These are phyloP conservation scores for Penicillium fuscoglaucum DNA, from an alignment of 2,329 filamentous ascomycete genomes.

Conservation along the genomic window DNA sequence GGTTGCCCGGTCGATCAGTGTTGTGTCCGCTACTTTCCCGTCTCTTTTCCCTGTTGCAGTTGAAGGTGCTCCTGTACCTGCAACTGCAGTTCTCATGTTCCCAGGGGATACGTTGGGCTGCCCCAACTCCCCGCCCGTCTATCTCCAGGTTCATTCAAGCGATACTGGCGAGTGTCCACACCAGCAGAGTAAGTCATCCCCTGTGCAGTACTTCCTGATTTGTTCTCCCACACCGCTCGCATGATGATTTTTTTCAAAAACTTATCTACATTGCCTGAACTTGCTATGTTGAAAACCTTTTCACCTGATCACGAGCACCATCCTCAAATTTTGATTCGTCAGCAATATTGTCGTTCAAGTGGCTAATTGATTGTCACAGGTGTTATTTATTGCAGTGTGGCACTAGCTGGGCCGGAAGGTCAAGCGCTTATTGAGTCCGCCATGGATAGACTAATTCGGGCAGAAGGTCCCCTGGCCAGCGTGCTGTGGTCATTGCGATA, in stretches of 20 bases:
- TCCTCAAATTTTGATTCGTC: constrained; percentile 13
- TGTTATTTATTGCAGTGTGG: constrained; percentile 58
- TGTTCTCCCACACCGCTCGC: constrained; percentile 41
- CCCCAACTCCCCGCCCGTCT: constrained; percentile 50
- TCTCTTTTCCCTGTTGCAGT: constrained; percentile 68
- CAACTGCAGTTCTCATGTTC: constrained; percentile 57
- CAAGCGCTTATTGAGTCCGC: constrained; percentile 44
- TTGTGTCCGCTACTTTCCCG: constrained; percentile 66
- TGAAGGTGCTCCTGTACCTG: constrained; percentile 74
- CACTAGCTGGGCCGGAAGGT: constrained; percentile 36
- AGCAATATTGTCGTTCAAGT: constrained; percentile 24
- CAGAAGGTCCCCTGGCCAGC: constrained; percentile 32
- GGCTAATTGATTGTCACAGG: constrained; percentile 49
- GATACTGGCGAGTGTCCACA: constrained; percentile 88
- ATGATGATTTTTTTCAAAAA: constrained; percentile 80
- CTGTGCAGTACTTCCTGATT: constrained; percentile 15
- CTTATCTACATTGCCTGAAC: constrained; percentile 99
- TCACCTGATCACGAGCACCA: constrained; percentile 70
- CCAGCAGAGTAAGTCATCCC: constrained; percentile 77
- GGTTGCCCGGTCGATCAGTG: constrained; percentile 63
- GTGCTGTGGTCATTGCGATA: constrained; percentile 57
- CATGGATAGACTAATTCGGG: constrained; percentile 47
- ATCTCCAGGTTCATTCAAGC: constrained; percentile 74
- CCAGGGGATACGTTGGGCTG: constrained; percentile 33
- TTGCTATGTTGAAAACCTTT: constrained; percentile 78